These are phyloP conservation scores for Gossypium sturtianum DNA, from an alignment of 345 rosid genomes.

Conservation along the genomic window DNA sequence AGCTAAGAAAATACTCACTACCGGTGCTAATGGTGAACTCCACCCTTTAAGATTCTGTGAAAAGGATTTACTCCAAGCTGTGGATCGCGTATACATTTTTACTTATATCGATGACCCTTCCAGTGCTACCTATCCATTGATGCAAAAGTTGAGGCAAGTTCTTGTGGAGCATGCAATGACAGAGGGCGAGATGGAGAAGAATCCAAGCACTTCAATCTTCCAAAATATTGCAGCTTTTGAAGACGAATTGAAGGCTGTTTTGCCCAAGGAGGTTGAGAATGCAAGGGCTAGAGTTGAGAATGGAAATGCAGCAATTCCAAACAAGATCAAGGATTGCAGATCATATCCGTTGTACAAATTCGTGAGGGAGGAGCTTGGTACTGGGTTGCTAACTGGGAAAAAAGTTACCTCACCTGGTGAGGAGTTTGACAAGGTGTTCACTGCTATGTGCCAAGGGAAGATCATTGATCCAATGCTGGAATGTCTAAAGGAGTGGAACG, in stretches of 20 bases:
- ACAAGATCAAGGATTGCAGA: neutral
- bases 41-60: slow-evolving; percentile 74
- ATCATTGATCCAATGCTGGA: neutral
- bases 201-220: neutral
- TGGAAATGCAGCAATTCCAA: slow-evolving; percentile 32
- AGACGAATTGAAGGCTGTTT: slow-evolving; percentile 38
- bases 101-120: neutral
- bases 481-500: too few relatives aligned
- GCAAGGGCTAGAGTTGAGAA: slow-evolving; percentile 38
- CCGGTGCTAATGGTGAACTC: slow-evolving; percentile 53
- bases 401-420: neutral
- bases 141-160: neutral
- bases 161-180: neutral
- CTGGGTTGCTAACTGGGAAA: neutral
- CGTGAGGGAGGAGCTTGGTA: neutral
- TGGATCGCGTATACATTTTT: slow-evolving; percentile 24
- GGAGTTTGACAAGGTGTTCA: too few relatives aligned
- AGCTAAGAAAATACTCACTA: slow-evolving; percentile 43
- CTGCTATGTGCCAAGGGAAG: too few relatives aligned
- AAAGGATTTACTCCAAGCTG: slow-evolving; percentile 55
- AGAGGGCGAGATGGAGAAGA: neutral
- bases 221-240: neutral
- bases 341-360: neutral
- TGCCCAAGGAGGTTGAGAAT: slow-evolving; percentile 57
- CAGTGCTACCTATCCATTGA: neutral